Conservation (phyloP, 805 yeast species). For the Lipomyces yamanashiensis region DNA sequence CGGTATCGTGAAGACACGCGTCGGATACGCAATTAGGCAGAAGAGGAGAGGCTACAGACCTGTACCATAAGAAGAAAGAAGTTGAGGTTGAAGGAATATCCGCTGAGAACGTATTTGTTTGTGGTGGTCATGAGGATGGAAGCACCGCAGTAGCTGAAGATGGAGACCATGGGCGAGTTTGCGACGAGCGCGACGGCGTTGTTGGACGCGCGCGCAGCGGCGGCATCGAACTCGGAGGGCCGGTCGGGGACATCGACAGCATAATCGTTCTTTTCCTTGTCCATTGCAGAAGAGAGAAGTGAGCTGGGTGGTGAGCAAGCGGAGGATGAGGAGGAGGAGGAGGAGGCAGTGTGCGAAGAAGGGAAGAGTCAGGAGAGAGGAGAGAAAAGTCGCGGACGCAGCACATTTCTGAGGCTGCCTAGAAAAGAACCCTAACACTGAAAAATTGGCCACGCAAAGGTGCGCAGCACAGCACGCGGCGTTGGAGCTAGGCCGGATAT, state of each 20-base stretch:
- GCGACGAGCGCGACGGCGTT: slow-evolving; percentile 19
- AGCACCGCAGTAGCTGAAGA: slow-evolving; percentile 72
- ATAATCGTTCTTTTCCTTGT: slow-evolving; percentile 34
- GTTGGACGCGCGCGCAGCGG: slow-evolving; percentile 13
- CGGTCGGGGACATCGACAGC: slow-evolving; percentile 29
- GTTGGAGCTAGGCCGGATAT: not conserved
- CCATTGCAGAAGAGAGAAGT: slow-evolving; percentile 19
- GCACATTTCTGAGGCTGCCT: not conserved
- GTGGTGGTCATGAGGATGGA: slow-evolving; percentile 98
- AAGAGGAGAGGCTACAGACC: slow-evolving; percentile 34
- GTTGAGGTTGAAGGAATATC: slow-evolving; percentile 79
- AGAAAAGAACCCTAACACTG: no score
- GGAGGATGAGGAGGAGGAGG: not conserved
- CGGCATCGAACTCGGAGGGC: slow-evolving; percentile 22
- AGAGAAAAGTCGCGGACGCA: not conserved
- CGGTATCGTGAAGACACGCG: no score
- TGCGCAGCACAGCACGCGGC: slow-evolving; percentile 6
- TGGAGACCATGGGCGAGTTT: slow-evolving; percentile 36
- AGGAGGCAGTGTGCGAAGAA: not conserved
- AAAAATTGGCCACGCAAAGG: not conserved
- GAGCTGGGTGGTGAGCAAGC: no score
- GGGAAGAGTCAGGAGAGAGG: not conserved
- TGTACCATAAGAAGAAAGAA: slow-evolving; percentile 89
- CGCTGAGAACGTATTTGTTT: slow-evolving; percentile 89
- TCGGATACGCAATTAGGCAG: not conserved